Evolutionary conservation across 768 basidiomycete genomes (phyloP), one percentile per base, ranked within the genome.

Genomic region (Suillus bovinus): DNA sequence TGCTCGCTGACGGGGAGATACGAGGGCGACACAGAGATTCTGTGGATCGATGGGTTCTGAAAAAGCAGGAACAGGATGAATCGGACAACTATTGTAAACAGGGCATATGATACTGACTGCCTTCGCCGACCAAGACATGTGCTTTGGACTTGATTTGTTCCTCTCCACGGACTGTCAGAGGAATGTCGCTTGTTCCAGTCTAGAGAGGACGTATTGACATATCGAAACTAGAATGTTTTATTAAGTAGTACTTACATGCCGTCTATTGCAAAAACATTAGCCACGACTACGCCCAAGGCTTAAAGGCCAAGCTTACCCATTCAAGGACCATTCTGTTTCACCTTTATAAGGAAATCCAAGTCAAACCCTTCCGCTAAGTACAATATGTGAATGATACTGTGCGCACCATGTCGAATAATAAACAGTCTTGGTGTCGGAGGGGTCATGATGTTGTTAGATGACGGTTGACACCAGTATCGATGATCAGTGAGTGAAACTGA

Each of bases 271-370:
- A 31, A 14, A 16, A 24, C 20, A 64, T 54, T 27, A 24, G 46
- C 44, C 33, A 64, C 58, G 59, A 59, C 61, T 68, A 38, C 39
- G 42, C 1, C 5, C 55, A n/a, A n/a, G n/a, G n/a, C 34, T 10
- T 17, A 58, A 38, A 53, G 52, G 10, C 39, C 24, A 38, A 57
- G 31, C 84, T 73, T 61, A 88, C 86, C 94, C 94, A 68, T 90
- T 94, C 49, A 89, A 69, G 20, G 92, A 93, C 94, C 95, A 98
- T 73, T 96, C 95, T 2, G 96, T 98, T 79, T 97, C 91, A 36
- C 94, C 91, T 93, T 11, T 39, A 29, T n/a, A 5, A 17, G 10
- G 17, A 38, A n/a, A 39, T 56, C 55, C 39, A 7, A 7, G 6
- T 39, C 22, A 1, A n/a, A 34, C 33, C 20, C 36, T 41, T 20